A percentile compares a stretch with the other conserved stretches of the same genome.
Conservation (phyloP, 495 filamentous ascomycete species). For the Podospora pseudopauciseta region DNA sequence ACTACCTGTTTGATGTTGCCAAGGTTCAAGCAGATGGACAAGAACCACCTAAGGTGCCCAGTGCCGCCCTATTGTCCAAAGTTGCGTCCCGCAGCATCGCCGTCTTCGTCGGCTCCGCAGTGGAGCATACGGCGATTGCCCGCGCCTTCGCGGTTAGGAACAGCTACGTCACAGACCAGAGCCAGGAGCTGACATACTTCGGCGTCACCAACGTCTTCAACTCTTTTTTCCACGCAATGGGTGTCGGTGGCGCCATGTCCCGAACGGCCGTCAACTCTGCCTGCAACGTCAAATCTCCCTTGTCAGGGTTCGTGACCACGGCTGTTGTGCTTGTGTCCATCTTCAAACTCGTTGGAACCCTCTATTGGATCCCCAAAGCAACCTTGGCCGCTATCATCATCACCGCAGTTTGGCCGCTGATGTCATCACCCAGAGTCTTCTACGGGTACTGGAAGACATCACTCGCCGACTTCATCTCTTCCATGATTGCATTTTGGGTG, state of each 20-base stretch:
- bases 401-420: slow-evolving; percentile 44
- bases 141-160: slow-evolving; percentile 47
- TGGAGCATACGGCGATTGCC: slow-evolving; percentile 50
- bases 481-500: slow-evolving; percentile 49
- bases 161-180: slow-evolving; percentile 47
- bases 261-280: slow-evolving; percentile 51
- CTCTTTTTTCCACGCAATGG: slow-evolving; percentile 48
- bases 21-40: slow-evolving; percentile 45
- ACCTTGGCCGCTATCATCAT: slow-evolving; percentile 49
- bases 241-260: slow-evolving; percentile 48
- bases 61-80: slow-evolving; percentile 33
- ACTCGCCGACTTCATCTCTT: slow-evolving; percentile 47
- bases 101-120: slow-evolving; percentile 43
- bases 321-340: slow-evolving; percentile 47
- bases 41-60: slow-evolving; percentile 36
- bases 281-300: slow-evolving; percentile 41
- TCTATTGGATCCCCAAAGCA: slow-evolving; percentile 52
- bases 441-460: slow-evolving; percentile 48
- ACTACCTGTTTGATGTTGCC: slow-evolving; percentile 39
- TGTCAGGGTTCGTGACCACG: slow-evolving; percentile 45
- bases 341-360: slow-evolving; percentile 45
- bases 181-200: slow-evolving; percentile 48
- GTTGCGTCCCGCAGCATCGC: slow-evolving; percentile 40
- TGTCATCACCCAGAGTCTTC: slow-evolving; percentile 40
- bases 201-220: slow-evolving; percentile 49